Evolutionary conservation across 495 filamentous ascomycete species (phyloP).

Genomic region (Aspergillus egyptiacus): DNA sequence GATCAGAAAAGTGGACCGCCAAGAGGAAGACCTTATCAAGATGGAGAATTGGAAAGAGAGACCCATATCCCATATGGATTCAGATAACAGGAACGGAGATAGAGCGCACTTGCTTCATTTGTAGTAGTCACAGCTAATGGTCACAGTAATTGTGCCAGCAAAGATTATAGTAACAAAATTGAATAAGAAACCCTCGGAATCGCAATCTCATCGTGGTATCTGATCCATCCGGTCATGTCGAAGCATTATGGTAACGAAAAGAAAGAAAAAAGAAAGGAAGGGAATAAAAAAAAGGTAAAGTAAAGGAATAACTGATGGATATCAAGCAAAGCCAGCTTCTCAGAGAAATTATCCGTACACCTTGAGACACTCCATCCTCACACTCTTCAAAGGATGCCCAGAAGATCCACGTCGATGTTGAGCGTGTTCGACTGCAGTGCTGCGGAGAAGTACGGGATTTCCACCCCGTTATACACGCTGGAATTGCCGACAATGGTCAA

Average conservation of each 20-base stretch:
- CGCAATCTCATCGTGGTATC: slow-evolving; percentile 8
- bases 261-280: not conserved
- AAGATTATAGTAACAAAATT: not conserved
- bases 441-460: slow-evolving; percentile 56
- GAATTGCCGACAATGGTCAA: slow-evolving; percentile 53
- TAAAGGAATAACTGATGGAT: not conserved
- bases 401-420: slow-evolving; percentile 37
- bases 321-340: slow-evolving; percentile 3
- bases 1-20: slow-evolving; percentile 12
- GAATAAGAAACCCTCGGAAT: slow-evolving; percentile 3
- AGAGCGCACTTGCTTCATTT: not conserved
- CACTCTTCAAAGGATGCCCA: slow-evolving; percentile 22
- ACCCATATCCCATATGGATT: no score
- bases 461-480: slow-evolving; percentile 52
- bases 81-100: slow-evolving; percentile 5
- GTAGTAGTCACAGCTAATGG: slow-evolving; percentile 5
- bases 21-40: not conserved
- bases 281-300: not conserved
- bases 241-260: slow-evolving; percentile 4
- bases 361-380: not conserved
- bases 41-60: not conserved
- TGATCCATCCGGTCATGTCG: slow-evolving; percentile 9
- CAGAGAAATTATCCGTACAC: slow-evolving; percentile 1
- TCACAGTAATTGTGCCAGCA: not conserved
- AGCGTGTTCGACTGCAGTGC: slow-evolving; percentile 40